Conservation (phyloP, 2,329 filamentous ascomycete genomes). For the Aspergillus clavatus region DNA sequence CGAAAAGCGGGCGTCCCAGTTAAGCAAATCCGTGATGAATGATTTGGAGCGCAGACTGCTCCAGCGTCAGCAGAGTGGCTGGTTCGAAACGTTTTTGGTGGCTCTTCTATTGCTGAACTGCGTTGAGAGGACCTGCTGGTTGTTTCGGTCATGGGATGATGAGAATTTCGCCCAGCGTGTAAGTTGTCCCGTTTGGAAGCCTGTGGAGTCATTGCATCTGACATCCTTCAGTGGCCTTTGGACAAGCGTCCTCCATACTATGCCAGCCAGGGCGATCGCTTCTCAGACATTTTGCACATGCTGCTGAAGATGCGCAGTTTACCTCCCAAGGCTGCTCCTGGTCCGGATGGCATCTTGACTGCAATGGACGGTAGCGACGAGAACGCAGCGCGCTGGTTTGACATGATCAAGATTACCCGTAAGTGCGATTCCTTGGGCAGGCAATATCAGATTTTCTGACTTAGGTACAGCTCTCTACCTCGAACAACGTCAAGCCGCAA, state of each 20-base stretch:
- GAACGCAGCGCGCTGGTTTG: constrained; percentile 38
- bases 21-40: constrained; percentile 54
- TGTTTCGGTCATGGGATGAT: constrained; percentile 52
- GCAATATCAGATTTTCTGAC: too few species aligned
- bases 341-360: constrained; percentile 36
- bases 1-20: constrained; percentile 50
- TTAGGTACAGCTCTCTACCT: constrained; percentile 31
- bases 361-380: constrained; percentile 37
- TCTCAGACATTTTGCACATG: constrained; percentile 54
- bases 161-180: constrained; percentile 34
- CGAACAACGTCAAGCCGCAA: constrained; percentile 34
- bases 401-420: constrained; percentile 39
- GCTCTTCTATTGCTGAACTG: constrained; percentile 56
- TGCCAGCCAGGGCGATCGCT: constrained; percentile 53
- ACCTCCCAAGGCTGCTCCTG: constrained; percentile 38
- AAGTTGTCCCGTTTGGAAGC: constrained; percentile 16
- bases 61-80: constrained; percentile 53
- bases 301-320: constrained; percentile 53
- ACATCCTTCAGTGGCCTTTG: constrained; percentile 47
- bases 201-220: background rate
- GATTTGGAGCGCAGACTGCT: constrained; percentile 57
- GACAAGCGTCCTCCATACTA: constrained; percentile 50
- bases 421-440: constrained; percentile 24
- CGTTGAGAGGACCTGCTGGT: constrained; percentile 56
- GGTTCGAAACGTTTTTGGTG: constrained; percentile 57